These are phyloP conservation scores for Aristolochia californica DNA, from an alignment of 164 flowering plant genomes.

Conservation along the genomic window DNA sequence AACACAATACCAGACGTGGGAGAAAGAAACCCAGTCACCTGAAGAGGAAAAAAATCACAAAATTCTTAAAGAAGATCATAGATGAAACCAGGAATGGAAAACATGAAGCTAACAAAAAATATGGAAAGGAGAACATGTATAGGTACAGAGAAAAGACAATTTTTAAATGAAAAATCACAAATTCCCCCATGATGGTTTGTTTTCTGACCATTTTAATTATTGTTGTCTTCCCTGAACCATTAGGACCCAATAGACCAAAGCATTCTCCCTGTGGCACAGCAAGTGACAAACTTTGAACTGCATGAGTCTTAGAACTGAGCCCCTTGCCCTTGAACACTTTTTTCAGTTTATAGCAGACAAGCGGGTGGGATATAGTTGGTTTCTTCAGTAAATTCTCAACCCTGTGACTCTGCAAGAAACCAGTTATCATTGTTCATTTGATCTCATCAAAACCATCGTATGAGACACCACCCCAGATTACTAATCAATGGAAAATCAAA, in stretches of 20 bases:
- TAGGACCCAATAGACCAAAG: slow-evolving; percentile 94
- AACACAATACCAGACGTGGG: slow-evolving; percentile 64
- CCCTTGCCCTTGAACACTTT: slow-evolving; percentile 67
- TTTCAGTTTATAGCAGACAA: slow-evolving; percentile 50
- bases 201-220: slow-evolving; percentile 56
- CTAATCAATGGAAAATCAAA: too few relatives aligned
- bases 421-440: not conserved
- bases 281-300: slow-evolving; percentile 72
- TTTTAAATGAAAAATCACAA: too few relatives aligned
- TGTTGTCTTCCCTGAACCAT: slow-evolving; percentile 91
- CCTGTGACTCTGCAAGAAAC: slow-evolving; percentile 43
- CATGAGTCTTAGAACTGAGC: slow-evolving; percentile 66
- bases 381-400: slow-evolving; percentile 51
- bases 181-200: too few relatives aligned
- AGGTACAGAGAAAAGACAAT: too few relatives aligned
- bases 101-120: too few relatives aligned
- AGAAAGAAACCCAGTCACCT: slow-evolving; percentile 73
- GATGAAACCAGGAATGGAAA: not conserved
- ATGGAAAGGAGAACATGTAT: too few relatives aligned
- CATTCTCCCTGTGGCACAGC: slow-evolving; percentile 74
- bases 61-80: not conserved
- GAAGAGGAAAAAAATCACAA: slow-evolving; percentile 1
- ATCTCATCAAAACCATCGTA: not conserved
- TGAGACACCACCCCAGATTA: too few relatives aligned
- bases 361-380: slow-evolving; percentile 32